Evolutionary conservation across 768 basidiomycete genomes (phyloP).

Genomic region (Dacryopinax spathularia): DNA sequence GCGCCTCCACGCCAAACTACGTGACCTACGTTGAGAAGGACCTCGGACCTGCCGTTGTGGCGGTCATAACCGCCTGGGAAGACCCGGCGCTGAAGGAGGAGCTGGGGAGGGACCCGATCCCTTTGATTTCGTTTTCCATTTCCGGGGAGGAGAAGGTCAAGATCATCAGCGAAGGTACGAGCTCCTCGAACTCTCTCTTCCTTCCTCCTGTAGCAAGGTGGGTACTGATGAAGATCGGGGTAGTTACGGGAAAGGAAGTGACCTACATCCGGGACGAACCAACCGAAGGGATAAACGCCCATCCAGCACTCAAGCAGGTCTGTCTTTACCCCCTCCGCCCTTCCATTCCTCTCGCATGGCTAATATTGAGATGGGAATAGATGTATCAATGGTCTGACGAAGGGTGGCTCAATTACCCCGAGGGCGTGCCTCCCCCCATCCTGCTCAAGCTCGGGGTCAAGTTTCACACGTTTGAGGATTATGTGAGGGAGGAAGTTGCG

Average conservation of each 20-base stretch:
- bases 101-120: slow-evolving; percentile 6
- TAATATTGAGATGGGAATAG: neutral
- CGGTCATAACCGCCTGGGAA: neutral
- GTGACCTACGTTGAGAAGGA: neutral
- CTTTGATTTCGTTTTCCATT: neutral
- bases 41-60: neutral
- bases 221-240: neutral
- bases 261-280: neutral
- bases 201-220: too few relatives aligned
- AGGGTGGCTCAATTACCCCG: neutral
- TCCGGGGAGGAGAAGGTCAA: slow-evolving; percentile 2
- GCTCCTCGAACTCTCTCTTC: slow-evolving; percentile 7
- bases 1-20: neutral
- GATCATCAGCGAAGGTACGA: slow-evolving; percentile 9
- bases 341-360: neutral
- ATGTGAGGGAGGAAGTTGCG: neutral
- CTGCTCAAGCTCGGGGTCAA: neutral
- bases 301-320: neutral
- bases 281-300: neutral
- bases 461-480: neutral
- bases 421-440: neutral
- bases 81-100: neutral
- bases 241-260: neutral
- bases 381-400: neutral
- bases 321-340: neutral